Evolutionary conservation across 331 rosid genomes (phyloP).

Genomic region (Rhamnella rubrinervis): DNA sequence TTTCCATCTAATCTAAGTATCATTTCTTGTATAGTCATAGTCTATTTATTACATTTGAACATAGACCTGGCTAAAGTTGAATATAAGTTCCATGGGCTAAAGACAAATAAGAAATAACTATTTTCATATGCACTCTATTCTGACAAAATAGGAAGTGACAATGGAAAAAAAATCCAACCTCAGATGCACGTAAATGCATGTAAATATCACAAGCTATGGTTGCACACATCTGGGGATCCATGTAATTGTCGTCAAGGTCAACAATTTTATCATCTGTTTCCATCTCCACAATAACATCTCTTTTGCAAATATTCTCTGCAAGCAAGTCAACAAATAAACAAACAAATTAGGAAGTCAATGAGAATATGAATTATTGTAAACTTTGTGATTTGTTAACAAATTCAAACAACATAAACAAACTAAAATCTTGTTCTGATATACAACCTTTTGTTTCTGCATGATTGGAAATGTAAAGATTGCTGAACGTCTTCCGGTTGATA

Average conservation of each 20-base stretch:
- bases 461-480: slow-evolving; percentile 67
- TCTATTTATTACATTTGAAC: too few relatives aligned
- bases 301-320: slow-evolving; percentile 60
- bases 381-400: too few relatives aligned
- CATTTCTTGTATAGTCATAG: too few relatives aligned
- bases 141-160: not conserved
- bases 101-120: not conserved
- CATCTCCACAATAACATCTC: slow-evolving; percentile 62
- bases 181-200: slow-evolving; percentile 87
- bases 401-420: not conserved
- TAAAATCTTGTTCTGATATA: not conserved
- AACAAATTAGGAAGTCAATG: slow-evolving; percentile 40
- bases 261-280: slow-evolving; percentile 52
- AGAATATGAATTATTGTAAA: too few relatives aligned
- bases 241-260: slow-evolving; percentile 57
- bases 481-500: slow-evolving; percentile 65
- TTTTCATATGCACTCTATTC: not conserved
- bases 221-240: slow-evolving; percentile 89
- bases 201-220: slow-evolving; percentile 93
- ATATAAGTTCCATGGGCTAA: too few relatives aligned
- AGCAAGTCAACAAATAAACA: slow-evolving; percentile 17
- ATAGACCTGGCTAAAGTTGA: too few relatives aligned
- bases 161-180: slow-evolving; percentile 47
- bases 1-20: too few relatives aligned
- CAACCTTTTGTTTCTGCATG: slow-evolving; percentile 51